These are phyloP conservation scores for Chloropicon primus DNA, from an alignment of 139 green algal species.

Conservation along the genomic window DNA sequence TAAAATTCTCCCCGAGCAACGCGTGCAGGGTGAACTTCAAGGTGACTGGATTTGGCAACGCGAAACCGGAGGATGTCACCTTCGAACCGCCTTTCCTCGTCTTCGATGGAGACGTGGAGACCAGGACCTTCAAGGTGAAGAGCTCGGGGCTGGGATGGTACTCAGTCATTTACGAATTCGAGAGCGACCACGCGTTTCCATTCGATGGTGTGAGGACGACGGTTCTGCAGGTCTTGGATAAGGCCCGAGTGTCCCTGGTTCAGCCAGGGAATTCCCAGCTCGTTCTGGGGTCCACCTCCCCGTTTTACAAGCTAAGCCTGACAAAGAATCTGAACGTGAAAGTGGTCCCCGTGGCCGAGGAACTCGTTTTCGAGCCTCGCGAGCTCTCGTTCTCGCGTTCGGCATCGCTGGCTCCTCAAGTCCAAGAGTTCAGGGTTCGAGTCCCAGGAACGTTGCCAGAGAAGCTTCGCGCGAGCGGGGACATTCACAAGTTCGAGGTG, in stretches of 20 bases:
- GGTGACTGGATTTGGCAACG: background rate
- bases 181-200: background rate
- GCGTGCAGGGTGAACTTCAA: background rate
- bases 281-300: background rate
- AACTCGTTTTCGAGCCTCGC: no score
- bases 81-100: background rate
- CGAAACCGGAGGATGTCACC: background rate
- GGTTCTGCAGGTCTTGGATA: background rate
- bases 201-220: background rate
- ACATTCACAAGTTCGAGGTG: no score
- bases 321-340: background rate
- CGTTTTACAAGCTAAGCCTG: background rate
- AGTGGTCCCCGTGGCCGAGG: background rate
- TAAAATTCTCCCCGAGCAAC: background rate
- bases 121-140: background rate
- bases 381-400: no score
- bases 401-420: no score
- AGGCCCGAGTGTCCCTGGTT: background rate
- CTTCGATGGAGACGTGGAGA: background rate
- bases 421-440: no score
- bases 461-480: no score
- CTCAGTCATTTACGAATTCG: background rate
- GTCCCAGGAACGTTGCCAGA: no score
- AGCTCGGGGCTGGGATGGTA: background rate
- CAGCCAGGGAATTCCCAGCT: background rate